Percentiles rank a stretch among this genome's conserved stretches.
Evolutionary conservation across 768 basidiomycete species (phyloP).

Genomic region (Coprinopsis cinerea): DNA sequence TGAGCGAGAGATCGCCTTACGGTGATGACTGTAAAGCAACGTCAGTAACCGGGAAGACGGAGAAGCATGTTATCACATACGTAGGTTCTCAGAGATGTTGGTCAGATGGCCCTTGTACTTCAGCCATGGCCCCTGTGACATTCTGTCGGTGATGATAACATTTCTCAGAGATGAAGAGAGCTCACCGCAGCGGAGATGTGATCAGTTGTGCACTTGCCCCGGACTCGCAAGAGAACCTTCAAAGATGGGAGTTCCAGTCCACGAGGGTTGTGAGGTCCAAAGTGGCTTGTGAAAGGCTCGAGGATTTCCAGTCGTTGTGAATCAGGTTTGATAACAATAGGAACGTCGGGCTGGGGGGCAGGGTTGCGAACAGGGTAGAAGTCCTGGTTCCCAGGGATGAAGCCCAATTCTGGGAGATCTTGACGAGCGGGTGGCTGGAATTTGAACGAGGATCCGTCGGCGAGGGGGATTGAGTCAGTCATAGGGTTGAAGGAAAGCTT

Average conservation of each 20-base stretch:
- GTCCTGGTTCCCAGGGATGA: slow-evolving; percentile 62
- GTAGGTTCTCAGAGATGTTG: slow-evolving; percentile 93
- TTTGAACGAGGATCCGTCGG: slow-evolving; percentile 74
- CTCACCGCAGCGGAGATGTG: slow-evolving; percentile 94
- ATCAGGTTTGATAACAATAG: slow-evolving; percentile 68
- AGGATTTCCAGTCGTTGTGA: slow-evolving; percentile 86
- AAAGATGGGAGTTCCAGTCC: slow-evolving; percentile 74
- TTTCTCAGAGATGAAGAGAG: not conserved
- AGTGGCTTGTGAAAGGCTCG: slow-evolving; percentile 79
- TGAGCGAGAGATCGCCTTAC: slow-evolving; percentile 28
- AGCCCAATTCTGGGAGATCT: slow-evolving; percentile 80
- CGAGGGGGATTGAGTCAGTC: slow-evolving; percentile 60
- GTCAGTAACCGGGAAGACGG: not conserved
- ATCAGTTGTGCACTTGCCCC: slow-evolving; percentile 99
- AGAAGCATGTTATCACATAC: slow-evolving; percentile 36
- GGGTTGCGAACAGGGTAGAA: slow-evolving; percentile 79
- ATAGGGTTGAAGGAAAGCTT: slow-evolving; percentile 91
- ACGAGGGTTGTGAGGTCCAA: slow-evolving; percentile 44
- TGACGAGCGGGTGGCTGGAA: slow-evolving; percentile 82
- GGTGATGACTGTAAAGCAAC: slow-evolving; percentile 64
- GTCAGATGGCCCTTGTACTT: slow-evolving; percentile 98
- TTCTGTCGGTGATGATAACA: slow-evolving; percentile 3
- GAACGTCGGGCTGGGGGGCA: slow-evolving; percentile 65
- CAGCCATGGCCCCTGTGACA: slow-evolving; percentile 83
- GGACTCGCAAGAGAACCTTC: slow-evolving; percentile 82